Base-by-base conservation (phyloP, 441 rosid species). In the Adansonia gregorii region DNA sequence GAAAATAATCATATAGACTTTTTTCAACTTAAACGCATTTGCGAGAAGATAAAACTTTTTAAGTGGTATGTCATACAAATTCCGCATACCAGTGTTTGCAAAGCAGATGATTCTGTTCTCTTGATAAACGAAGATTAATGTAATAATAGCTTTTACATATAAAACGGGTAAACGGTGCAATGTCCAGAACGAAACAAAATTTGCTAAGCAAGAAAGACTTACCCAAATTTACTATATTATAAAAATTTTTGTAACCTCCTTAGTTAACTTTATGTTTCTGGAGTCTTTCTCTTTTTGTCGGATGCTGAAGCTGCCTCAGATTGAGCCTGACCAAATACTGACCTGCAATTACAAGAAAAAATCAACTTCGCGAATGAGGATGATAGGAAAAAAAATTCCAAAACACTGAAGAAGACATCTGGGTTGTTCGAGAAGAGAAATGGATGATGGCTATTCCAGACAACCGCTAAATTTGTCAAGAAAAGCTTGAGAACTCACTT, bases 271-370 rank as follows among this genome's bases (percentile, higher is more conserved):
- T 73, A 89, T 73, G 86, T 51, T 56, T 88, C 93, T 48, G 88
- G 87, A 69, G 94, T 81, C 88, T 92, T 89, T 85, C 97, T 87
- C 88, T 95, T 94, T 75, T 79, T 87, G 80, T 87, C 86, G 61
- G 91, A 75, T 71, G 85, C 79, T 5, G 91, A 79, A 60, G 94
- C 85, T 39, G 76, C 85, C 69, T 89, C 93, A 58, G 86, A 82
- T 85, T 96, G 97, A 35, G 93, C 83, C 82, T 89, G 95, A 76
- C 97, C 97, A 86, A 94, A 96, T 43, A 86, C 89, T 27, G 97
- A 94, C 81, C 98, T 95, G 88, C 85, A 82, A 3, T 77, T 55
- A 46, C 43, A 65, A 67, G 68, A 7, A 24, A 74, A 65, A 11
- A 65, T 12, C 54, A 63, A 59, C 63, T n/a, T 39, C 4, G 69